These are phyloP conservation scores for Arachis monticola DNA, from an alignment of 331 rosid species.

Conservation along the genomic window DNA sequence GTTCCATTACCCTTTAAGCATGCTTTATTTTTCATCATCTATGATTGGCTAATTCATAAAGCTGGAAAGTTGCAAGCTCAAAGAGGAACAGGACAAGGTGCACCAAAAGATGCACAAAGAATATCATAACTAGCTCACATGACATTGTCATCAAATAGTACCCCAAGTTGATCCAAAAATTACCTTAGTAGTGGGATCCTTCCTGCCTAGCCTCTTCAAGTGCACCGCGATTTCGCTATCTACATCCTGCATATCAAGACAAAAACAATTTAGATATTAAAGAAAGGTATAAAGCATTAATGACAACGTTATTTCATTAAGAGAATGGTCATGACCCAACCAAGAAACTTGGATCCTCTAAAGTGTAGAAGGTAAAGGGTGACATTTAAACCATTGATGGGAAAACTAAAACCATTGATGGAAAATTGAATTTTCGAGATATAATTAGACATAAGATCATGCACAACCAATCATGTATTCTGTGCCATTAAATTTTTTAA, in stretches of 20 bases:
- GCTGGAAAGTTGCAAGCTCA: neutral
- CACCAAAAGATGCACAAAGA: constrained; percentile 11
- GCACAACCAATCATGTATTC: neutral
- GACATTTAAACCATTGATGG: too few relatives aligned
- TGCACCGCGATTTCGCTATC: constrained; percentile 88
- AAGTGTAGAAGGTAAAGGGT: too few relatives aligned
- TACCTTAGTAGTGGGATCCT: constrained; percentile 95
- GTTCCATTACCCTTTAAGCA: neutral
- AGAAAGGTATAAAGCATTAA: neutral
- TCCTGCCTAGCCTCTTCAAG: constrained; percentile 92
- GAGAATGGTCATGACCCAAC: too few relatives aligned
- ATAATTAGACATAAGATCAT: too few relatives aligned
- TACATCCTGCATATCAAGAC: constrained; percentile 59
- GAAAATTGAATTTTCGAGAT: too few relatives aligned
- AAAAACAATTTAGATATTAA: neutral
- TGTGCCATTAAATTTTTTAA: too few relatives aligned
- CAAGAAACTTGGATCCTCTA: too few relatives aligned
- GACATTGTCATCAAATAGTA: neutral
- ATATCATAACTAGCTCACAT: neutral
- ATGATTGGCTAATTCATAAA: neutral
- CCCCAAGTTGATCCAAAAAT: constrained; percentile 26
- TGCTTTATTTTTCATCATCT: constrained; percentile 14
- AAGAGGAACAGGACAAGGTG: neutral
- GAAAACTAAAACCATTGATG: too few relatives aligned
- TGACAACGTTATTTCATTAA: neutral